A percentile compares a stretch with the other conserved stretches of the same genome.
phyloP scores from a whole-genome alignment of 768 basidiomycete genomes.

The Suillus placidus region DNA sequence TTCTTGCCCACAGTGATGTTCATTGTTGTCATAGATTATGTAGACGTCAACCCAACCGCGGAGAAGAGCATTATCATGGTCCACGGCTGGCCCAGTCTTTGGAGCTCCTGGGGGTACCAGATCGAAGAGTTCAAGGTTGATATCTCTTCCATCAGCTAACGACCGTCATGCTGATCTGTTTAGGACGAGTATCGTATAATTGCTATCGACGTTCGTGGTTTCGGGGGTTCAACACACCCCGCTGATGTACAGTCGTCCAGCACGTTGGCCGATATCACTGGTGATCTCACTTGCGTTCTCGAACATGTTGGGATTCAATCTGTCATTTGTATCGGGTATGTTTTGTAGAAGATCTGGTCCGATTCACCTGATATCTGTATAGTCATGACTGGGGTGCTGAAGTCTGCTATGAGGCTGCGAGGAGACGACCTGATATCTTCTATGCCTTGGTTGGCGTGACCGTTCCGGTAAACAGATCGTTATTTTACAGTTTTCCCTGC shows the following conservation, averaged over 20 bases:
- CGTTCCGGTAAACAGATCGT: constrained; percentile 52
- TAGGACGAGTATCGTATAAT: constrained; percentile 68
- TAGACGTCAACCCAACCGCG: constrained; percentile 57
- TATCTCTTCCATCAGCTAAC: not conserved
- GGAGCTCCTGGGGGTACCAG: constrained; percentile 76
- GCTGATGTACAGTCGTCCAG: constrained; percentile 62
- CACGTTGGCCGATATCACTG: constrained; percentile 59
- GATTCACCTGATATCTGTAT: not conserved
- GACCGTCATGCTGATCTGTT: not conserved
- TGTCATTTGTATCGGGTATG: constrained; percentile 67
- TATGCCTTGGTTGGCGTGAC: constrained; percentile 57
- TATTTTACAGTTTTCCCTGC: not conserved
- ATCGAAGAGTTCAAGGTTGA: constrained; percentile 65
- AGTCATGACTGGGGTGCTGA: constrained; percentile 81
- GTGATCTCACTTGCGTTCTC: constrained; percentile 67
- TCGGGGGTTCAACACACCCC: constrained; percentile 68
- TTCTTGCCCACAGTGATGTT: not conserved
- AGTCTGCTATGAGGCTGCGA: constrained; percentile 68
- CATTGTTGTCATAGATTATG: not conserved
- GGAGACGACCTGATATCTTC: constrained; percentile 67
- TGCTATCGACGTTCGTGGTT: constrained; percentile 68
- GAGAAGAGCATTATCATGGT: constrained; percentile 63
- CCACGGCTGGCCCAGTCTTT: constrained; percentile 83
- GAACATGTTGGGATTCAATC: constrained; percentile 48
- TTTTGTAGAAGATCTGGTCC: not conserved